Percentiles rank a stretch among this genome's conserved stretches.
phyloP scores from a whole-genome alignment of 495 filamentous ascomycete genomes.

The Aspergillus indologenus region DNA sequence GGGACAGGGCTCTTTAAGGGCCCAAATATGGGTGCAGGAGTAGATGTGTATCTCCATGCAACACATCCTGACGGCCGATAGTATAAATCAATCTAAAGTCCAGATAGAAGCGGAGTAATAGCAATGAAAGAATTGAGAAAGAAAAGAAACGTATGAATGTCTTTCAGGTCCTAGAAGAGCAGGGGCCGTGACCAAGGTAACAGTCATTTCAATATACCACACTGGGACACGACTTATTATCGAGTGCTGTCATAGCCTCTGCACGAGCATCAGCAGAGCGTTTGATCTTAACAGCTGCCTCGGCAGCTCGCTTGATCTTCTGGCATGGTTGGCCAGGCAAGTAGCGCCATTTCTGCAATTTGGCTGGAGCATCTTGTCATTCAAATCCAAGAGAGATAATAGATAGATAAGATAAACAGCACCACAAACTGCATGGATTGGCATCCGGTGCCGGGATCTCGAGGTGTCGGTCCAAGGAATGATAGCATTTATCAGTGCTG shows the following conservation, averaged over 20 bases:
- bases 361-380: constrained; percentile 15
- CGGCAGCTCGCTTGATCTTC: constrained; percentile 47
- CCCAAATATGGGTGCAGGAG: neutral
- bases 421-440: neutral
- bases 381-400: neutral
- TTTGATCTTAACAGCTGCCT: constrained; percentile 36
- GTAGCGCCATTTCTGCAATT: constrained; percentile 37
- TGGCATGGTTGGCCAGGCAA: constrained; percentile 41
- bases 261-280: constrained; percentile 39
- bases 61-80: neutral
- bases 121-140: neutral
- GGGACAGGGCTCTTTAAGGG: neutral
- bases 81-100: neutral
- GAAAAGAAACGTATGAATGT: neutral
- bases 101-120: neutral
- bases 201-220: neutral
- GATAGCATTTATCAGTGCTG: too few species aligned
- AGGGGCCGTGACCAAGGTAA: neutral
- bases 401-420: neutral
- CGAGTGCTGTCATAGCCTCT: constrained; percentile 39
- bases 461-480: too few species aligned
- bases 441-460: too few species aligned
- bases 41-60: neutral
- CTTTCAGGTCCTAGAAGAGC: neutral
- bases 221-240: constrained; percentile 11